Evolutionary conservation across 2,329 filamentous ascomycete genomes (phyloP), one percentile per base, ranked within the genome.

Genomic region (Bipolaris gigantea): DNA sequence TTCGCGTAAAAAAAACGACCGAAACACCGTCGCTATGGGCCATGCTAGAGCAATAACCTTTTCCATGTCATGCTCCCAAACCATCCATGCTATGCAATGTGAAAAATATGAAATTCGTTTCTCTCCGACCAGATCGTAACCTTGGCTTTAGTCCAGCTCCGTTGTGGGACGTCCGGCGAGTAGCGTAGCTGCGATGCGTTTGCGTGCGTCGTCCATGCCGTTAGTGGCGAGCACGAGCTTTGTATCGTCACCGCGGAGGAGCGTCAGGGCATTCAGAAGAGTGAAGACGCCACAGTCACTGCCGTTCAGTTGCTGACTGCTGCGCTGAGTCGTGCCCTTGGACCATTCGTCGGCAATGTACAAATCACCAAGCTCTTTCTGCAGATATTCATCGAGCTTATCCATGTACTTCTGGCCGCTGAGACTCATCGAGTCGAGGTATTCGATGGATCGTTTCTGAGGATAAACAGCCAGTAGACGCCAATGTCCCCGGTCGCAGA

Each of bases 201-300:
- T 77, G 21, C 86, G 80, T 62, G 88, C 86, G 45, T 79, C 72
- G 2, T 79, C 76, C 79, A 90, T 83, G 50, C 88, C 82, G 0
- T 69, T 59, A 33, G 81, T 73, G 1, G 71, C 62, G 53, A 88
- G 85, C 25, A 76, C 75, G 8, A 62, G 62, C 1, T 50, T 60
- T 6, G 72, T 69, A 6, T 75, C 70, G 11, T 76, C 64, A 1
- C 75, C 77, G 15, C 75, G 71, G 2, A 79, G 73, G 30, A 78
- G 64, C 50, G 85, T 89, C 43, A 90, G 81, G 15, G 83, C 86
- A 65, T 92, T 93, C 16, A 89, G 83, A 60, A 90, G 85, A 13
- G 87, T 84, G 69, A 90, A 90, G 3, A 91, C 83, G n/a, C 89
- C 89, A 62, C 89, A 92, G 69, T 92, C 89, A 66, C 82, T 85